Evolutionary conservation across 2,329 filamentous ascomycete genomes (phyloP), one percentile per base, ranked within the genome.

Genomic region (Alternaria sp.): DNA sequence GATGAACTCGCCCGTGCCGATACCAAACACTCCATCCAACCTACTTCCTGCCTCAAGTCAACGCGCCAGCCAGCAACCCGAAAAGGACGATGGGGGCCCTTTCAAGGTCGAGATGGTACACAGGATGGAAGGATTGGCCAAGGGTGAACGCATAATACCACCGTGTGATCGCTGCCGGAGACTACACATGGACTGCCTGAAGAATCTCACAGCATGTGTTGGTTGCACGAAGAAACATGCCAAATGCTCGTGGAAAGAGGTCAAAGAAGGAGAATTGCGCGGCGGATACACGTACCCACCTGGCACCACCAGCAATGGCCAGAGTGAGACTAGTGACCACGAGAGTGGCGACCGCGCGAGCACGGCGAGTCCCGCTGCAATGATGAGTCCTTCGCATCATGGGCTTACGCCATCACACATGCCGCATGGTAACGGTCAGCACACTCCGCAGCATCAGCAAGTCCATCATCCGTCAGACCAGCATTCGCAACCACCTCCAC

Each of bases 201-300:
- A 96, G 80, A 92, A 97, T 66, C 83, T 96, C 43, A 96, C 93
- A 0, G 92, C 93, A 9, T 97, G 93, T 74, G 88, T 91, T 78
- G 93, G 92, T 21, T 97, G 93, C 78, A 96, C 93, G 0, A 94
- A 92, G 77, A 96, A 96, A 77, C 93, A 97, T 76, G 92, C 92
- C 19, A 94, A 93, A 73, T 97, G 93, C 77, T 90, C 89, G 13
- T 97, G 93, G 93, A 91, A 90, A 69, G 89, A 91, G 47, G 88
- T 96, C n/a, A 89, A 88, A 15, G 88, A 92, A 30, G 90, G 91
- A 4, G 93, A 97, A 71, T 67, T 88, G 36, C 74, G 74, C 15
- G 72, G 73, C 32, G 64, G 59, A n/a, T 74, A 72, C 30, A 61
- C 73, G 2, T 72, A 76, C 36, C 67, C 70, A 3, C 62, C 64